These are phyloP conservation scores for Solanum appendiculatum DNA, from an alignment of 257 asterid species.

Conservation along the genomic window DNA sequence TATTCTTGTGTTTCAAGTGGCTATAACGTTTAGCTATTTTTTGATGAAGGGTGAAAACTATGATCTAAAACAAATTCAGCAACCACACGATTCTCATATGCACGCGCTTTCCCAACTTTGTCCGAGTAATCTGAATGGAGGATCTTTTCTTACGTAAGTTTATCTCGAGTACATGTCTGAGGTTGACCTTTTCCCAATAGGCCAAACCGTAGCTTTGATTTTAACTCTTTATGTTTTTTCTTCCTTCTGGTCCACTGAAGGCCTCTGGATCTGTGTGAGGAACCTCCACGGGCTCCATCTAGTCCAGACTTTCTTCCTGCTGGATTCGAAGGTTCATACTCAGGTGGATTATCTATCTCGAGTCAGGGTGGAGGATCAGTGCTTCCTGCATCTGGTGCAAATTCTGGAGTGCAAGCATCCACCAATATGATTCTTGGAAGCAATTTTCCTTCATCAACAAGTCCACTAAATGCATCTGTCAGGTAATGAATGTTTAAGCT, in stretches of 20 bases:
- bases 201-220: background rate
- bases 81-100: conserved; percentile 75
- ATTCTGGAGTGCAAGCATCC: conserved; percentile 53
- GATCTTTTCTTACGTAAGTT: conserved; percentile 70
- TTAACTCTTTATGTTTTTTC: background rate
- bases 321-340: conserved; percentile 66
- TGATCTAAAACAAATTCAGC: conserved; percentile 76
- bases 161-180: background rate
- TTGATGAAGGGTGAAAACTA: conserved; percentile 33
- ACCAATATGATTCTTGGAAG: conserved; percentile 50
- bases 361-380: conserved; percentile 36
- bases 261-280: conserved; percentile 83
- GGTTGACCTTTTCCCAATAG: background rate
- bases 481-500: conserved; percentile 45
- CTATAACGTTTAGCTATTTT: background rate
- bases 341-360: conserved; percentile 45
- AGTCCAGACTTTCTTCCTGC: conserved; percentile 49
- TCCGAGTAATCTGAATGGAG: conserved; percentile 76
- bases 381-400: conserved; percentile 42
- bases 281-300: conserved; percentile 17
- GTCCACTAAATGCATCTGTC: conserved; percentile 41
- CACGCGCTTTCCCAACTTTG: conserved; percentile 65
- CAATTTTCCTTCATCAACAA: conserved; percentile 51
- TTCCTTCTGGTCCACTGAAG: conserved; percentile 20
- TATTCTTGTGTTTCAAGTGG: background rate